phyloP scores from a whole-genome alignment of 441 rosid genomes.

The Gossypium trilobum region DNA sequence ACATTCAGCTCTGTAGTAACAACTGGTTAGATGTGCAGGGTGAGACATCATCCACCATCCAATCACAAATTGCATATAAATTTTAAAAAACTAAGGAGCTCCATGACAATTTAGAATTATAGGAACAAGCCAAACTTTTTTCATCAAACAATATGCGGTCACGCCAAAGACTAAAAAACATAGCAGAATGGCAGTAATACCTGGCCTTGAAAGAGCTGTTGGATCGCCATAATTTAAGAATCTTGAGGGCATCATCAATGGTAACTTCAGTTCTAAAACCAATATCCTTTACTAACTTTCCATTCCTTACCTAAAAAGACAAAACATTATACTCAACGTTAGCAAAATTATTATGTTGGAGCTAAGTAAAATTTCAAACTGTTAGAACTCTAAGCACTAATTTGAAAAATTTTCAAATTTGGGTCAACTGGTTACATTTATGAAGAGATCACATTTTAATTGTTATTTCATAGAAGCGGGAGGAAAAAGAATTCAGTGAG shows the following conservation, averaged over 20 bases:
- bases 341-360: not conserved
- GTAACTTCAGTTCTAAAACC: conserved; percentile 74
- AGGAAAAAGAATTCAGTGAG: not conserved
- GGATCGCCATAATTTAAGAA: conserved; percentile 55
- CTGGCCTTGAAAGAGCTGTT: conserved; percentile 60
- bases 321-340: not conserved
- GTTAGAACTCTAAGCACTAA: not conserved
- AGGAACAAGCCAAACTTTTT: not conserved
- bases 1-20: not conserved
- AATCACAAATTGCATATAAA: not conserved
- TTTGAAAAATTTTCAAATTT: not conserved
- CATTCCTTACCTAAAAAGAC: conserved; percentile 56
- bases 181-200: conserved; percentile 29
- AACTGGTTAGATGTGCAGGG: not conserved
- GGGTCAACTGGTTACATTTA: not conserved
- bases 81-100: not conserved
- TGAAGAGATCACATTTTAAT: not conserved
- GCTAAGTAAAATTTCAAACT: not conserved
- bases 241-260: conserved; percentile 49
- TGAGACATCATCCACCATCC: not conserved
- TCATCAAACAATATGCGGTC: not conserved
- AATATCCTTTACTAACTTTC: conserved; percentile 48
- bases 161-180: not conserved
- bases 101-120: not conserved
- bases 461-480: not conserved